These are phyloP conservation scores for Alternaria angustiovoidea DNA, from an alignment of 2,329 filamentous ascomycete species.

Conservation along the genomic window DNA sequence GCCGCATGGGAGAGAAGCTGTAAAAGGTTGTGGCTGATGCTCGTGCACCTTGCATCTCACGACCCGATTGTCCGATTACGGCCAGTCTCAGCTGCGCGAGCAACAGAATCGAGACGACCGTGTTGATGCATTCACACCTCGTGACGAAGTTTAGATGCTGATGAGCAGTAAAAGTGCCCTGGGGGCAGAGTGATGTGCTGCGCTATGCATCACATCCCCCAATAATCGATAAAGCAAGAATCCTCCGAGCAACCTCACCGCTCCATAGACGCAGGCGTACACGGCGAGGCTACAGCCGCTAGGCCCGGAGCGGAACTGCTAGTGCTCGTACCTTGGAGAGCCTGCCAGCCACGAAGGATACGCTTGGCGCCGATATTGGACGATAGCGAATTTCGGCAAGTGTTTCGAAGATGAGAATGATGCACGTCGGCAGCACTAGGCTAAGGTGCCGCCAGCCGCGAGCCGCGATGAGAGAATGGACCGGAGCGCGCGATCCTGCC, in stretches of 20 bases:
- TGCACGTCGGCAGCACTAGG: slow-evolving; percentile 32
- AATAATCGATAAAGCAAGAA: slow-evolving; percentile 20
- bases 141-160: slow-evolving; percentile 11
- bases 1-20: slow-evolving; percentile 11
- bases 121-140: background rate
- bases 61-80: slow-evolving; percentile 5
- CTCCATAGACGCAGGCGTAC: slow-evolving; percentile 14
- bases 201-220: slow-evolving; percentile 8
- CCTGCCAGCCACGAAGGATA: slow-evolving; percentile 17
- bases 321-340: slow-evolving; percentile 16
- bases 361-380: slow-evolving; percentile 35
- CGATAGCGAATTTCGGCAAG: slow-evolving; percentile 24
- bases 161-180: slow-evolving; percentile 18
- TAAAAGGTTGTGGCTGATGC: background rate
- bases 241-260: slow-evolving; percentile 26
- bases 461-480: slow-evolving; percentile 28
- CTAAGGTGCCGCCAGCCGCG: slow-evolving; percentile 32
- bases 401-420: slow-evolving; percentile 22
- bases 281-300: slow-evolving; percentile 20
- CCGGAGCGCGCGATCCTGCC: slow-evolving; percentile 17
- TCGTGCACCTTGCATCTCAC: background rate
- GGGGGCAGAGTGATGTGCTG: slow-evolving; percentile 16
- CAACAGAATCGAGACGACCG: background rate
- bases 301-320: slow-evolving; percentile 8
- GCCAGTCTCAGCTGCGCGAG: background rate